Conservation (phyloP, 2,329 filamentous ascomycete genomes). For the Ceratocystis albifundus region DNA sequence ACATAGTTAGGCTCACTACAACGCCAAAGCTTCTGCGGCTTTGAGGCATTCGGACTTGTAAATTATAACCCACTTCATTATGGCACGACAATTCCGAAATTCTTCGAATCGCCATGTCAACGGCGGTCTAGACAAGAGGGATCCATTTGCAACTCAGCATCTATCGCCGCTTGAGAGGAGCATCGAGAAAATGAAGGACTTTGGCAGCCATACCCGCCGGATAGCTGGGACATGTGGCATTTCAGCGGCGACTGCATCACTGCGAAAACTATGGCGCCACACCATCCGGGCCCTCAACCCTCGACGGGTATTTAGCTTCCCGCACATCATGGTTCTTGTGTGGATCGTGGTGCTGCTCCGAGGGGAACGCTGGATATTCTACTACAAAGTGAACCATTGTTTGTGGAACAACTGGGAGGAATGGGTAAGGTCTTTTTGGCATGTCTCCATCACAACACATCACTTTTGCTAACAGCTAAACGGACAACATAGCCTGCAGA, state of each 20-base stretch:
- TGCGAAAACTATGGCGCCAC: constrained; percentile 21
- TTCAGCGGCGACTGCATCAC: background rate
- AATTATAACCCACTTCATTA: constrained; percentile 1
- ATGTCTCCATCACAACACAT: constrained; percentile 7
- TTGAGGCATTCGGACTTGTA: background rate
- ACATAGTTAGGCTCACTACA: background rate
- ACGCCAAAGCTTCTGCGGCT: constrained; percentile 8
- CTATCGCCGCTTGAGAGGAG: constrained; percentile 30
- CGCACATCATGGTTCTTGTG: constrained; percentile 54
- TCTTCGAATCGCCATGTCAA: constrained; percentile 15
- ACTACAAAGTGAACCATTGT: constrained; percentile 57
- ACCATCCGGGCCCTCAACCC: constrained; percentile 36
- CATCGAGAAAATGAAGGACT: constrained; percentile 7
- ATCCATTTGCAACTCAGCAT: constrained; percentile 25
- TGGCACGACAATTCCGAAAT: constrained; percentile 8
- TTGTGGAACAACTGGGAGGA: constrained; percentile 81
- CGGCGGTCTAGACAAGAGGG: constrained; percentile 24
- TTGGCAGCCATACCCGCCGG: constrained; percentile 2
- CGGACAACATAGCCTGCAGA: constrained; percentile 51
- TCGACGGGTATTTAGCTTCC: constrained; percentile 47
- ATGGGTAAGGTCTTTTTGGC: constrained; percentile 54
- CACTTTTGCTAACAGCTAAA: constrained; percentile 6
- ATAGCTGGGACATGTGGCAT: background rate
- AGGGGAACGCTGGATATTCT: constrained; percentile 73
- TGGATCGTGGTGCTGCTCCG: constrained; percentile 73